A percentile compares a stretch with the other conserved stretches of the same genome.
phyloP scores from a whole-genome alignment of 2,329 filamentous ascomycete genomes.

The Ophiocordyceps camponoti-saundersi region DNA sequence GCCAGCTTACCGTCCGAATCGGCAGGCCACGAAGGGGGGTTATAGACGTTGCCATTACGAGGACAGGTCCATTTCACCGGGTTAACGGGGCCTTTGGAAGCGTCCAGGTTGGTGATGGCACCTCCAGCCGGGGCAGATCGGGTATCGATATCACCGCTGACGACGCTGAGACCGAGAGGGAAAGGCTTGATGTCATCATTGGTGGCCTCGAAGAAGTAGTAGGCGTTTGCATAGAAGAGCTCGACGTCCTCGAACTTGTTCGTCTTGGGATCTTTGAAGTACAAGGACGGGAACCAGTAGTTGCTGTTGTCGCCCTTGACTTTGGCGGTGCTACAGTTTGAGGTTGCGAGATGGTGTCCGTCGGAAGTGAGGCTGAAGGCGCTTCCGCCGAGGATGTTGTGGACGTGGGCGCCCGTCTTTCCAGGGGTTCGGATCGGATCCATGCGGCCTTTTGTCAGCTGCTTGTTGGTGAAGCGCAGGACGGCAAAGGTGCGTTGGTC shows the following conservation, averaged over 20 bases:
- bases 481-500: slow-evolving; percentile 44
- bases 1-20: slow-evolving; percentile 35
- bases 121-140: slow-evolving; percentile 39
- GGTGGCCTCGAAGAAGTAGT: slow-evolving; percentile 56
- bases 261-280: slow-evolving; percentile 46
- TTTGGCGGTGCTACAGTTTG: slow-evolving; percentile 54
- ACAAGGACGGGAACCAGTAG: slow-evolving; percentile 63
- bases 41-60: slow-evolving; percentile 23
- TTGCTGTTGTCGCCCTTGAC: slow-evolving; percentile 53
- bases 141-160: slow-evolving; percentile 45
- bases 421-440: slow-evolving; percentile 57
- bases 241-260: slow-evolving; percentile 48
- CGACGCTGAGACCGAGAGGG: slow-evolving; percentile 53
- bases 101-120: slow-evolving; percentile 31
- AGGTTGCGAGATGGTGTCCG: slow-evolving; percentile 39
- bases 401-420: slow-evolving; percentile 40
- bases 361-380: slow-evolving; percentile 46
- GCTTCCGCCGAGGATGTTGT: slow-evolving; percentile 55
- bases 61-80: slow-evolving; percentile 45
- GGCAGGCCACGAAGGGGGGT: slow-evolving; percentile 33
- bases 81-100: slow-evolving; percentile 32
- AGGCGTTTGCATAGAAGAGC: slow-evolving; percentile 56
- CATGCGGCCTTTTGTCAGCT: slow-evolving; percentile 41
- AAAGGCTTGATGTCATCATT: slow-evolving; percentile 53
- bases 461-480: slow-evolving; percentile 51